A percentile compares a stretch with the other conserved stretches of the same genome.
phyloP scores from a whole-genome alignment of 805 yeast species.

The Metschnikowia baotianmanensis region DNA sequence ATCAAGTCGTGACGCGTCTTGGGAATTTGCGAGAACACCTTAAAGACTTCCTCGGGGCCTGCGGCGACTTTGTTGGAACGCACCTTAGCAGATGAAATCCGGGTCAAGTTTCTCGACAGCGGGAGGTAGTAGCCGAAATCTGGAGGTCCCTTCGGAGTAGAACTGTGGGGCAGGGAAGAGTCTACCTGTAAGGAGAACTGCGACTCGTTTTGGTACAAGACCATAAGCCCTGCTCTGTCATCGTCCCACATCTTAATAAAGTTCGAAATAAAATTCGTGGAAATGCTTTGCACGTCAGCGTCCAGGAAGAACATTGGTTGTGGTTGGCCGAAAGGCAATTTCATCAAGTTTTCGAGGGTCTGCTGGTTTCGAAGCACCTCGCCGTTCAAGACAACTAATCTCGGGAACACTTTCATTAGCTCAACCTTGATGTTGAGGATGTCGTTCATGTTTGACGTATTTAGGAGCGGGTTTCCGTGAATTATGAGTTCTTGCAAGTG shows the following conservation, averaged over 20 bases:
- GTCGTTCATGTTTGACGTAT: conserved; percentile 29
- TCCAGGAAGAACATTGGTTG: conserved; percentile 81
- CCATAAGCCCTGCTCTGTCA: conserved; percentile 65
- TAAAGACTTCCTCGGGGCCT: conserved; percentile 68
- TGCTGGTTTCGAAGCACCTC: conserved; percentile 71
- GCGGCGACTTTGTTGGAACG: conserved; percentile 57
- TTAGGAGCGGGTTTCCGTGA: conserved; percentile 70
- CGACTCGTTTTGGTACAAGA: conserved; percentile 77
- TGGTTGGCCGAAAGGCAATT: conserved; percentile 53
- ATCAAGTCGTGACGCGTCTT: conserved; percentile 68
- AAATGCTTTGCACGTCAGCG: conserved; percentile 60
- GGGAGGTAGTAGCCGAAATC: conserved; percentile 67
- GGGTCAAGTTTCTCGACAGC: conserved; percentile 71
- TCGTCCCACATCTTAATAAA: conserved; percentile 81
- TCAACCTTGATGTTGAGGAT: conserved; percentile 52
- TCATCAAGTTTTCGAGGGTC: conserved; percentile 49
- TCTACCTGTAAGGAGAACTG: conserved; percentile 82
- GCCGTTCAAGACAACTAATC: conserved; percentile 75
- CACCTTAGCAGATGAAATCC: conserved; percentile 53
- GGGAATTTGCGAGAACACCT: conserved; percentile 69
- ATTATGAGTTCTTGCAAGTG: conserved; percentile 74
- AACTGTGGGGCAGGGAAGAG: conserved; percentile 57
- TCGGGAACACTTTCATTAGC: conserved; percentile 73
- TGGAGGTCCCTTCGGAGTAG: conserved; percentile 29
- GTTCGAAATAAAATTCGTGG: conserved; percentile 75